Evolutionary conservation across 78 protist species (phyloP).

Genomic region (Polysphondylium violaceum): DNA sequence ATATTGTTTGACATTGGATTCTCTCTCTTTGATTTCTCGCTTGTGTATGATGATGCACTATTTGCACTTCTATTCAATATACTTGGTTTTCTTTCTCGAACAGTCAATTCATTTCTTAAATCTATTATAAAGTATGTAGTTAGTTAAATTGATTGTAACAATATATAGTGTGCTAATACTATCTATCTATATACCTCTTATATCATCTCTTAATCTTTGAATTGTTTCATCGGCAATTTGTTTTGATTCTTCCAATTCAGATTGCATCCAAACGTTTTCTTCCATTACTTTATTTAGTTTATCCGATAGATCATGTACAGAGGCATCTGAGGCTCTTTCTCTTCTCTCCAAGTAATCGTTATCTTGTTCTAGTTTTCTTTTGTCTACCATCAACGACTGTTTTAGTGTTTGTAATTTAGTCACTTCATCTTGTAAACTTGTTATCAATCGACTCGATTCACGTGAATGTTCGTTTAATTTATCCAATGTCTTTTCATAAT

Average conservation of each 20-base stretch:
- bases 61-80: background rate
- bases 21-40: constrained; percentile 53
- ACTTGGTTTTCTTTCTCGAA: constrained; percentile 51
- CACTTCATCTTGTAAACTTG: constrained; percentile 74
- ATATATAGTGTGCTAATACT: background rate
- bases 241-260: constrained; percentile 77
- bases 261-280: constrained; percentile 84
- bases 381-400: constrained; percentile 26
- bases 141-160: background rate
- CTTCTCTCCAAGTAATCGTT: constrained; percentile 76
- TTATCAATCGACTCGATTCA: constrained; percentile 54
- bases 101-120: constrained; percentile 56
- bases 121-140: background rate
- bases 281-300: constrained; percentile 71
- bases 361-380: constrained; percentile 74
- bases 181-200: constrained; percentile 50
- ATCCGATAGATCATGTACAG: constrained; percentile 57
- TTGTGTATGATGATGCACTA: constrained; percentile 5
- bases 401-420: constrained; percentile 25
- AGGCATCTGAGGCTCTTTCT: constrained; percentile 72
- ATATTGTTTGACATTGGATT: constrained; percentile 62
- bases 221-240: constrained; percentile 71
- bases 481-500: constrained; percentile 41
- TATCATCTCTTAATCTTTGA: constrained; percentile 78
- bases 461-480: constrained; percentile 27